Base-by-base conservation (phyloP, 305 asterid species). In the Petunia hybrid region DNA sequence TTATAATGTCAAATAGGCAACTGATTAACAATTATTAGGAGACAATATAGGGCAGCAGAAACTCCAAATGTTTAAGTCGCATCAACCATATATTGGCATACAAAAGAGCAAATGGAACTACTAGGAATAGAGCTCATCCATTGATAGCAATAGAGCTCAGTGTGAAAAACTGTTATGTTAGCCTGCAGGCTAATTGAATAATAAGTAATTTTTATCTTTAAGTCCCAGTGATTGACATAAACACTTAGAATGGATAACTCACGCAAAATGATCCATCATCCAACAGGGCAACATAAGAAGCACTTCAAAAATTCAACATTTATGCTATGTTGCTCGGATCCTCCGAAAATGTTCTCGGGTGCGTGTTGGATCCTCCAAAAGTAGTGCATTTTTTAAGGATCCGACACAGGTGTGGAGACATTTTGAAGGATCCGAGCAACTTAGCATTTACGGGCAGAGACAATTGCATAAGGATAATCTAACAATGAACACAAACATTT, bases 401-500 rank as follows among this genome's bases (percentile, higher is more conserved):
- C 31, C 31, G 31, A 22, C 31, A 22, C 31, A 22, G 31, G 31
- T 22, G 31, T 22, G 31, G 31, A 0, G 31, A 22, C 31, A 22
- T 22, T 22, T 22, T 22, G 31, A 22, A 22, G 31, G 31, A 22
- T 22, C 31, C 31, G 31, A 22, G 31, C 31, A 22, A 22, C 31
- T 22, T 22, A 22, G 31, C 31, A n/a, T n/a, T n/a, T n/a, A n/a
- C n/a, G n/a, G n/a, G n/a, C n/a, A n/a, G 35, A 16, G n/a, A n/a
- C 67, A 31, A 61, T n/a, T 1, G 14, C 14, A 61, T 22, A 61
- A 10, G 31, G 3, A 53, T 46, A 46, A 31, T 39, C 12, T 10
- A 31, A 71, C 22, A 4, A 71, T 12, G 77, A 71, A 71, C 55
- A 67, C 75, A 42, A n/a, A 42, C 43, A 48, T 31, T 48, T 48